Evolutionary conservation across 2,329 filamentous ascomycete species (phyloP).

Genomic region (Fusarium praegraminearum): DNA sequence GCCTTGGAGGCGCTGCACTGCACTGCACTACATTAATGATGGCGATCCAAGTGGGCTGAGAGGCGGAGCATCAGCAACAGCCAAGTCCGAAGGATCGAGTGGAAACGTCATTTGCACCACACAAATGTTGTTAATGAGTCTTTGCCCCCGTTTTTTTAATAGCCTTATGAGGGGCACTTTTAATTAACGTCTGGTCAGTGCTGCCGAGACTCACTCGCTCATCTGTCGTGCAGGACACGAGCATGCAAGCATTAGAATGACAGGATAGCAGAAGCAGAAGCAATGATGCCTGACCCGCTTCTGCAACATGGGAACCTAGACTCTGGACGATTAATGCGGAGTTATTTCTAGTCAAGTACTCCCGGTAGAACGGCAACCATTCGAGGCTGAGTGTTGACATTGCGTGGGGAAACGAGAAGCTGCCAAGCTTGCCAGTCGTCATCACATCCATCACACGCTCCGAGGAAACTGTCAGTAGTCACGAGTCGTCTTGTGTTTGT

Average conservation of each 20-base stretch:
- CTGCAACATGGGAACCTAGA: slow-evolving; percentile 5
- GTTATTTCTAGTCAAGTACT: slow-evolving; percentile 3
- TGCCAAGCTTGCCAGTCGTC: slow-evolving; percentile 28
- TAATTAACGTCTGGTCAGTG: slow-evolving; percentile 27
- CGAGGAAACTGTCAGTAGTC: slow-evolving; percentile 10
- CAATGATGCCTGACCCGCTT: slow-evolving; percentile 27
- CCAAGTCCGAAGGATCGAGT: slow-evolving; percentile 18
- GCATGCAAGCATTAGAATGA: background rate
- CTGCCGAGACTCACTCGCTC: slow-evolving; percentile 10
- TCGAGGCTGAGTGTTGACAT: slow-evolving; percentile 21
- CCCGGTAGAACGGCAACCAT: slow-evolving; percentile 8
- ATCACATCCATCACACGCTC: slow-evolving; percentile 24
- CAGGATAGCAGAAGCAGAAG: background rate
- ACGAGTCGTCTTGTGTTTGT: background rate
- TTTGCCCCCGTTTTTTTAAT: slow-evolving; percentile 7
- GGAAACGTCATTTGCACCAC: slow-evolving; percentile 38
- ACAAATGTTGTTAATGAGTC: slow-evolving; percentile 6
- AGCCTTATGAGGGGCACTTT: slow-evolving; percentile 22
- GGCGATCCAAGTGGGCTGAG: slow-evolving; percentile 36
- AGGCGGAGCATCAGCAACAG: slow-evolving; percentile 34
- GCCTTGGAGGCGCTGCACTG: slow-evolving; percentile 35
- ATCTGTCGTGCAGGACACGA: slow-evolving; percentile 9
- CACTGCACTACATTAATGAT: slow-evolving; percentile 9
- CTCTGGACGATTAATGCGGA: background rate
- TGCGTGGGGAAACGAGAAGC: slow-evolving; percentile 3